Conservation (phyloP, 148 eudicot genomes). For the Vaccinium darrowii region DNA sequence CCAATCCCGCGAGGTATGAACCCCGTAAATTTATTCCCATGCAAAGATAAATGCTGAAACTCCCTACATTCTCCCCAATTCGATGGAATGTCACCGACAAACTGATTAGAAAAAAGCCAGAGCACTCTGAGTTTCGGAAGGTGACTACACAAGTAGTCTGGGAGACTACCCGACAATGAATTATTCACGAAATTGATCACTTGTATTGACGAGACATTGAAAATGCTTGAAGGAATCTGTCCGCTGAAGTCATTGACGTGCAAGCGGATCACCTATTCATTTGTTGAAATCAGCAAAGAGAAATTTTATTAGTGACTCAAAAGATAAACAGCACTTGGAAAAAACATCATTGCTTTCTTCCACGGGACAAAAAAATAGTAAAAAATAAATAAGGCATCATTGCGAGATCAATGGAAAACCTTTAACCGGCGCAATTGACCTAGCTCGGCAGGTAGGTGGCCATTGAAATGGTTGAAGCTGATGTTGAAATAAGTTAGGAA, state of each 20-base stretch:
- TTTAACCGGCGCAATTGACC: constrained; percentile 1
- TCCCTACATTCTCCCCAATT: not conserved
- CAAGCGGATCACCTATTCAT: rapidly evolving
- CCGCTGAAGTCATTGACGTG: constrained; percentile 16
- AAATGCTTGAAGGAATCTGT: not conserved
- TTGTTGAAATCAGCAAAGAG: not conserved
- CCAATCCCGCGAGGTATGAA: not conserved
- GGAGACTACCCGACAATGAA: not conserved
- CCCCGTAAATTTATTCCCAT: not conserved
- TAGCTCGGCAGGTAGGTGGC: not conserved
- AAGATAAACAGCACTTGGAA: not conserved
- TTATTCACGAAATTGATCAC: not conserved
- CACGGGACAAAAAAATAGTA: too few relatives aligned
- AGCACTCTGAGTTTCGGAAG: not conserved
- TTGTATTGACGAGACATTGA: not conserved
- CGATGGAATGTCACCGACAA: not conserved
- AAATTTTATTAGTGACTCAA: too few relatives aligned
- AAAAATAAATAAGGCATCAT: not conserved
- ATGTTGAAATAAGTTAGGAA: not conserved
- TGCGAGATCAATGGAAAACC: not conserved
- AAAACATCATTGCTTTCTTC: too few relatives aligned
- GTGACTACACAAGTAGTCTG: not conserved
- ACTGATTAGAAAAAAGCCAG: not conserved
- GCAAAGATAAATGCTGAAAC: not conserved
- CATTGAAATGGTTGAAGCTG: constrained; percentile 13